Base-by-base conservation (phyloP, 768 basidiomycete genomes). In the Suillus subalutaceus region DNA sequence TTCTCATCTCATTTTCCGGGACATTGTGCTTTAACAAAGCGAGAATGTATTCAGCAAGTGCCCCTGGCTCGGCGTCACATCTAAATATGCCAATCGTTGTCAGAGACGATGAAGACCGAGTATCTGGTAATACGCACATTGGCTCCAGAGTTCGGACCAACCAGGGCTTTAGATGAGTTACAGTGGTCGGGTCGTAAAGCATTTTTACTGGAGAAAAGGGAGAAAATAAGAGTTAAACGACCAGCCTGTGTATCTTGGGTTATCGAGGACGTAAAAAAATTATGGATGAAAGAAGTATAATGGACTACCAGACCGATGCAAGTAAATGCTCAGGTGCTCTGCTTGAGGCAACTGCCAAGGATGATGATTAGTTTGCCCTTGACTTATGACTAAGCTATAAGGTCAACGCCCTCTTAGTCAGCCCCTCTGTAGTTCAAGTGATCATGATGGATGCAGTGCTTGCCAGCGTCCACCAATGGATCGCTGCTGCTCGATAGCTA, bases 31-130 rank as follows among this genome's bases (percentile, higher is more conserved):
- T 94, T 66, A 99, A 81, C 63, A 99, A 82, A 18, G 97, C 97
- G 59, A 97, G 87, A 71, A 98, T 90, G 76, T 98, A 99, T 75
- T 98, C 95, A 5, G 94, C 90, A 62, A 99, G 88, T 40, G 95
- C 94, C 38, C 89, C 88, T 38, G 97, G 96, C 75, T 99, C 97
- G 50, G 97, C 97, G 76, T 99, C 97, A 77, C 94, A 97, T 85
- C 96, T 97, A 70, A 18, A 63, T 68, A 58, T 61, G 38, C n/a
- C 65, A 37, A 60, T 41, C n/a, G 68, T 52, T 62, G 59, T 7
- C n/a, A 60, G 16, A 6, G 16, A 55, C 40, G 23, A 63, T 41
- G 64, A 46, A 67, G 46, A 1, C 6, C 4, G 58, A 69, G 62
- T 32, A 35, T 66, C 23, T 20, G 53, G 48, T 69, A 60, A 73